Evolutionary conservation across 2,329 filamentous ascomycete genomes (phyloP).

Genomic region (Coleophoma eucalyptorum): DNA sequence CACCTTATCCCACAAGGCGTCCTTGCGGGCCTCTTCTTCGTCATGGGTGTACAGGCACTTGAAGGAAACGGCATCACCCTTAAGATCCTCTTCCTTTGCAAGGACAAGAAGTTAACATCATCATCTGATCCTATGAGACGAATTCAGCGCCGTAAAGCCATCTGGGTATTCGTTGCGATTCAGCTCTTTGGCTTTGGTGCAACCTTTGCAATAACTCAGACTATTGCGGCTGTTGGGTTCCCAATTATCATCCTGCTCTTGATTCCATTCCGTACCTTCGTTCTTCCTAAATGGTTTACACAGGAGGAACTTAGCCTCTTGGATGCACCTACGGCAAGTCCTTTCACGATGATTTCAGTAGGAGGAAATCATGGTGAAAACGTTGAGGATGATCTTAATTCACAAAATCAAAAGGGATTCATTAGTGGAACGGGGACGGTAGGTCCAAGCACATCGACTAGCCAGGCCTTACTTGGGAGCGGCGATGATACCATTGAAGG

Average conservation of each 20-base stretch:
- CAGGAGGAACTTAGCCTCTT: constrained; percentile 56
- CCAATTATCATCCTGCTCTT: constrained; percentile 69
- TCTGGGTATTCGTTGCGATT: constrained; percentile 68
- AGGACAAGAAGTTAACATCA: constrained; percentile 61
- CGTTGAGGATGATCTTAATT: constrained; percentile 9
- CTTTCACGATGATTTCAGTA: constrained; percentile 73
- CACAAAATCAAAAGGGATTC: neutral
- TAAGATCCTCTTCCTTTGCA: constrained; percentile 67
- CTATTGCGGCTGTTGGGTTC: constrained; percentile 78
- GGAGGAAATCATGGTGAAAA: constrained; percentile 55
- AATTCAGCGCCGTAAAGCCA: constrained; percentile 57
- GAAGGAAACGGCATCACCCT: constrained; percentile 73
- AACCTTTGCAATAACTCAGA: constrained; percentile 81
- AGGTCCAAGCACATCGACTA: constrained; percentile 1
- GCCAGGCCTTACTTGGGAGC: constrained; percentile 3
- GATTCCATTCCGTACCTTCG: constrained; percentile 60
- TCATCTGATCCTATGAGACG: constrained; percentile 53
- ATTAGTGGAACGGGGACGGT: constrained; percentile 9
- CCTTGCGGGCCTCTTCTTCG: constrained; percentile 77
- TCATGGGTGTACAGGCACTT: constrained; percentile 79
- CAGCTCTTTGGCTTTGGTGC: constrained; percentile 70
- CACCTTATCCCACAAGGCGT: constrained; percentile 78
- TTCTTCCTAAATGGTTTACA: constrained; percentile 60
- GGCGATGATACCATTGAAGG: constrained; percentile 18
- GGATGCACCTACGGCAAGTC: constrained; percentile 71